Evolutionary conservation across 305 asterid genomes (phyloP).

Genomic region (Fraxinus ornus): DNA sequence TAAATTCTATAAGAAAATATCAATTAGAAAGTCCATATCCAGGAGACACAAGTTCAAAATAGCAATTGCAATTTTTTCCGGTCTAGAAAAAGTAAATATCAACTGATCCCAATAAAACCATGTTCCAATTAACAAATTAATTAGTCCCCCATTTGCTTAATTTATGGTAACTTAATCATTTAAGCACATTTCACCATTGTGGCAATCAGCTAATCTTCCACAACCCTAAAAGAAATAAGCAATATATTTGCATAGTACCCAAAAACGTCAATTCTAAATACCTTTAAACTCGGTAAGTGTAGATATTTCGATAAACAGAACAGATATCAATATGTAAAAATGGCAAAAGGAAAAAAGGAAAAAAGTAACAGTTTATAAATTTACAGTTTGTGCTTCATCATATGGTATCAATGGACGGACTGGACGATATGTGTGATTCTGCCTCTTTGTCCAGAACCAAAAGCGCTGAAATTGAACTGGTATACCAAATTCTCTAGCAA

Average conservation of each 20-base stretch:
- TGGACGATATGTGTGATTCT: constrained; percentile 90
- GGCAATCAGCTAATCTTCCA: not conserved
- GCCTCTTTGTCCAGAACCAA: constrained; percentile 95
- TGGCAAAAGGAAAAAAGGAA: not conserved
- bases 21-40: not conserved
- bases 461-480: constrained; percentile 85
- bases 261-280: not conserved
- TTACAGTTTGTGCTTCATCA: constrained; percentile 81
- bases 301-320: too few relatives aligned
- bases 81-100: not conserved
- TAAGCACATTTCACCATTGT: not conserved
- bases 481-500: constrained; percentile 76
- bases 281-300: too few relatives aligned
- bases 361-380: constrained; percentile 2
- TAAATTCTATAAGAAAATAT: not conserved
- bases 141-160: not conserved
- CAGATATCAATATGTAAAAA: not conserved
- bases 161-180: not conserved
- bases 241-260: not conserved
- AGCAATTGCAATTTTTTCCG: not conserved
- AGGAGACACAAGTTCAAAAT: not conserved
- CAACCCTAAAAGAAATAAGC: not conserved
- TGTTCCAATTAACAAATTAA: not conserved
- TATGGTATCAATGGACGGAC: constrained; percentile 75
- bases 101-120: not conserved